These are phyloP conservation scores for Cyberlindnera xishuangbannaensis DNA, from an alignment of 805 yeast genomes.

Conservation along the genomic window DNA sequence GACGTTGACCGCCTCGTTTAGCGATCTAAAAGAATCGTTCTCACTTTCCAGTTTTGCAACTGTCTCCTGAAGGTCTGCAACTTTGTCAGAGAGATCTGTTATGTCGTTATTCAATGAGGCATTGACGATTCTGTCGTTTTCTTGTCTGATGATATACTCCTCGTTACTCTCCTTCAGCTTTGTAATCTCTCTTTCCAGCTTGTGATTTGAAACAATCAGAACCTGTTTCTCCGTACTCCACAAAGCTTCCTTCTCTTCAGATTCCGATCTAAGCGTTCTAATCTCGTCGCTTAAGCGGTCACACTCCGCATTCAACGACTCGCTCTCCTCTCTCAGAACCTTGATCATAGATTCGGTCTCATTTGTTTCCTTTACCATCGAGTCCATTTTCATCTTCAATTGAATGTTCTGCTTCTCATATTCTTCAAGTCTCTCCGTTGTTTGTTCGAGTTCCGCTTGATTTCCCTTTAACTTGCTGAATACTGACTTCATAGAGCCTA, in stretches of 20 bases:
- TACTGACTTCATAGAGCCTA: constrained; percentile 68
- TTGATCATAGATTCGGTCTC: constrained; percentile 29
- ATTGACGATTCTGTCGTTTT: constrained; percentile 30
- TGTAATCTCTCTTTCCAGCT: constrained; percentile 16
- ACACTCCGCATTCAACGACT: constrained; percentile 47
- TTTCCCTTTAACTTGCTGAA: constrained; percentile 71
- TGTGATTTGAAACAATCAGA: neutral
- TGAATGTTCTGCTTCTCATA: constrained; percentile 37
- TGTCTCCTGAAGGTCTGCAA: constrained; percentile 5
- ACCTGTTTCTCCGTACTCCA: constrained; percentile 3
- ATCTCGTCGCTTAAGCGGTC: constrained; percentile 40
- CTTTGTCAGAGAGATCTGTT: constrained; percentile 26
- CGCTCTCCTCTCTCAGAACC: constrained; percentile 37
- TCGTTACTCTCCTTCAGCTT: constrained; percentile 34
- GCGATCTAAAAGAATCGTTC: neutral
- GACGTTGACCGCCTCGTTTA: constrained; percentile 3
- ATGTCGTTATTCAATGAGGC: constrained; percentile 35
- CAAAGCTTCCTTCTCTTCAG: constrained; percentile 15
- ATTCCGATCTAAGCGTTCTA: constrained; percentile 34
- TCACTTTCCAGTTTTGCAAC: constrained; percentile 3
- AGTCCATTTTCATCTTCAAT: constrained; percentile 30
- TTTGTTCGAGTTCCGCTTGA: constrained; percentile 52
- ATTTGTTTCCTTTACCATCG: constrained; percentile 28
- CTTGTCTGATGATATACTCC: constrained; percentile 31
- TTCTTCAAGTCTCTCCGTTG: constrained; percentile 45